Conservation (phyloP, 192 early-diverging fungal species). For the Irineochytrium annulatum region DNA sequence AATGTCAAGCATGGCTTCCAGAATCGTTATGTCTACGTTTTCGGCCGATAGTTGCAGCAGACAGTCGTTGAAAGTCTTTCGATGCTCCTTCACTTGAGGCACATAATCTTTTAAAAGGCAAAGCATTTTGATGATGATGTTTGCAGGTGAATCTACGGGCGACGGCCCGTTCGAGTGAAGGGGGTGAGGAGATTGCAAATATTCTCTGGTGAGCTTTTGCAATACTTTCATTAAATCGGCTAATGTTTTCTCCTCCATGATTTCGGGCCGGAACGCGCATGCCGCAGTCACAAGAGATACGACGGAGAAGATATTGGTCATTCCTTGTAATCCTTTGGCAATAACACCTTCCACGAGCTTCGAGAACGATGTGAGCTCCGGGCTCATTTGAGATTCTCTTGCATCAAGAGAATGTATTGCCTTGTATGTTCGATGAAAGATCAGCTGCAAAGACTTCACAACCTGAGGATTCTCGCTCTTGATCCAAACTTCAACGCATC, state of each 20-base stretch:
- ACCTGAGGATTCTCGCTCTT: slow-evolving; percentile 70
- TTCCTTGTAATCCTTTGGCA: slow-evolving; percentile 19
- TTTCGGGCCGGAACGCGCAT: slow-evolving; percentile 13
- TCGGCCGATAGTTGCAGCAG: slow-evolving; percentile 83
- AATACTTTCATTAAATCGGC: slow-evolving; percentile 77
- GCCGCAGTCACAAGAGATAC: slow-evolving; percentile 23
- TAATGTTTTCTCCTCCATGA: slow-evolving; percentile 48
- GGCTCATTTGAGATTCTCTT: neutral
- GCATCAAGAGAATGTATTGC: slow-evolving; percentile 15
- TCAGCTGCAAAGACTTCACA: slow-evolving; percentile 63
- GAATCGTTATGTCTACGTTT: slow-evolving; percentile 68
- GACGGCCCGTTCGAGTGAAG: slow-evolving; percentile 17
- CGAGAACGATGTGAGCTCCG: slow-evolving; percentile 27
- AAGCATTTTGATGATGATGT: slow-evolving; percentile 51
- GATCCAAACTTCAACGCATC: slow-evolving; percentile 66
- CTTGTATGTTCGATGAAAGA: slow-evolving; percentile 70
- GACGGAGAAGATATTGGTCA: slow-evolving; percentile 17
- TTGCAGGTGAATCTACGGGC: slow-evolving; percentile 34
- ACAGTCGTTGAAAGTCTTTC: slow-evolving; percentile 76
- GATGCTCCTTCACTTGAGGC: slow-evolving; percentile 68
- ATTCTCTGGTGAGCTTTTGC: slow-evolving; percentile 81
- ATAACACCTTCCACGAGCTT: slow-evolving; percentile 35
- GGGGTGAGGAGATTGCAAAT: too few relatives aligned
- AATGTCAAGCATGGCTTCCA: slow-evolving; percentile 75
- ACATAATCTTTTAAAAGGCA: slow-evolving; percentile 31